Evolutionary conservation across 208 protist genomes (phyloP), one percentile per base, ranked within the genome.

Genomic region (Trypanosoma caninum): DNA sequence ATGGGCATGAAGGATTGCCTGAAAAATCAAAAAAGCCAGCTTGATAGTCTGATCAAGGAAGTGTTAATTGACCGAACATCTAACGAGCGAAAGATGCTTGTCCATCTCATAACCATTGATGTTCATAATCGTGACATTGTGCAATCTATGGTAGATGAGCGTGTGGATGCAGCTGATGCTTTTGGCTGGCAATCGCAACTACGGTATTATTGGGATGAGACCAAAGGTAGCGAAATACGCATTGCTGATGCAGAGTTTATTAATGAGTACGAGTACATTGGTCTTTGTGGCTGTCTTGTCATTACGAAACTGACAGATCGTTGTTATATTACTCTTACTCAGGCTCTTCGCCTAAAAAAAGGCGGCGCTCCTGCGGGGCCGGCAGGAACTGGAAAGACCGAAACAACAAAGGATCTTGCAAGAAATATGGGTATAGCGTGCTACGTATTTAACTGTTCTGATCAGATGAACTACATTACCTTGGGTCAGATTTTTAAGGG

Each of bases 131-230:
- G 94, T 68, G 94, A 97, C 73, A 95, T 97, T 65, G 90, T 97
- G 41, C 82, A 93, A 59, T 78, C 60, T 63, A 94, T 97, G 82
- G 87, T 97, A 27, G 92, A 97, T 57, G 94, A 97, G 41, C 98
- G 98, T 74, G 76, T 93, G 40, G 95, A 97, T 64, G 86, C 89
- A 10, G 84, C 78, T 7, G 89, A 94, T 74, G 73, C 82, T 41
- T 99, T 99, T 78, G 94, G 81, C 57, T 99, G 98, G 98, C 96
- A 99, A 78, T 97, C 87, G 8, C 97, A 99, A 86, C 80, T 99
- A 38, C 94, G 97, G 2, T 98, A 98, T 76, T 91, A 88, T 65
- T 98, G 97, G 92, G 91, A 98, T 69, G 95, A 98, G 58, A 72
- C 75, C 20, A 89, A 84, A 55, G 94, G 97, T 35, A 98, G 87